Conservation (phyloP, 352 stramenopile species). For the Phytophthora melonis region DNA sequence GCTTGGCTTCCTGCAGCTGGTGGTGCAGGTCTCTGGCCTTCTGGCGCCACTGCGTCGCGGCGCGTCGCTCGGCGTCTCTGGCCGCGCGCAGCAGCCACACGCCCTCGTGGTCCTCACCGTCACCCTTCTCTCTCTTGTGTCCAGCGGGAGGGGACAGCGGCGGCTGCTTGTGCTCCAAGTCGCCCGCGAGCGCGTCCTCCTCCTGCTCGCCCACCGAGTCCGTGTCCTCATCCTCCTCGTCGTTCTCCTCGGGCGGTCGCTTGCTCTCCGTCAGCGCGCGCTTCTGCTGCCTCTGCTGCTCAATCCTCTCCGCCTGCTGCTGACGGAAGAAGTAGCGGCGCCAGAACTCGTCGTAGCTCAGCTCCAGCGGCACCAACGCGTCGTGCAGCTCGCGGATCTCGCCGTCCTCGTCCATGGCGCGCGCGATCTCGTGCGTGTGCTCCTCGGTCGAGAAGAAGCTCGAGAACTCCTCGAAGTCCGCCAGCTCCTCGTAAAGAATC, state of each 20-base stretch:
- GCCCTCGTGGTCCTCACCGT: slow-evolving; percentile 46
- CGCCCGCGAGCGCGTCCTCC: slow-evolving; percentile 29
- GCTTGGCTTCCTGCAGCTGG: slow-evolving; percentile 52
- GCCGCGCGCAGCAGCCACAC: slow-evolving; percentile 52
- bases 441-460: slow-evolving; percentile 69
- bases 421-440: slow-evolving; percentile 78
- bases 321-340: slow-evolving; percentile 82
- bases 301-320: slow-evolving; percentile 51
- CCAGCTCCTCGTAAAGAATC: slow-evolving; percentile 85
- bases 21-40: slow-evolving; percentile 75
- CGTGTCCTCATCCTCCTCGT: slow-evolving; percentile 48
- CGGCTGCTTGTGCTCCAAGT: slow-evolving; percentile 33
- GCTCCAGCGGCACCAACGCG: slow-evolving; percentile 73
- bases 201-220: slow-evolving; percentile 43
- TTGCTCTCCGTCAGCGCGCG: slow-evolving; percentile 23
- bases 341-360: slow-evolving; percentile 90
- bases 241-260: slow-evolving; percentile 39
- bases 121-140: slow-evolving; percentile 27
- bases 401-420: slow-evolving; percentile 61
- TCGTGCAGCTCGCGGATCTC: slow-evolving; percentile 71
- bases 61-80: slow-evolving; percentile 51
- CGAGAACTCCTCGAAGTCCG: slow-evolving; percentile 73
- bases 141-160: slow-evolving; percentile 16
- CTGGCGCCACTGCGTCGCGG: slow-evolving; percentile 71
- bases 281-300: slow-evolving; percentile 46